phyloP scores from a whole-genome alignment of 2,329 filamentous ascomycete species.

The Hymenoscyphus linearis region DNA sequence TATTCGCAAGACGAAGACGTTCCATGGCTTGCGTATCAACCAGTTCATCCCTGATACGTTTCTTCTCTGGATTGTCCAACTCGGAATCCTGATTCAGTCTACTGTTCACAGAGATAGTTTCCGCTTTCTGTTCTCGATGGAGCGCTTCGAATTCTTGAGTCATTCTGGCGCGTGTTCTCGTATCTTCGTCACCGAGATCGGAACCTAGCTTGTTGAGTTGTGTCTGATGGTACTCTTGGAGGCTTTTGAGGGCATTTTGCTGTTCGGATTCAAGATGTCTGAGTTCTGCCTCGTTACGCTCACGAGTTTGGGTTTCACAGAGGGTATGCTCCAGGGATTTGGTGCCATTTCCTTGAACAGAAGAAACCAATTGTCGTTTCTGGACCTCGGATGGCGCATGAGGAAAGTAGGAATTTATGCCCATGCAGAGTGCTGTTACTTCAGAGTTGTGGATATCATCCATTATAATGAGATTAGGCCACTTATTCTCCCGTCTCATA shows the following conservation, averaged over 20 bases:
- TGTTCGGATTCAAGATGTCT: neutral
- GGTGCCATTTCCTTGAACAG: neutral
- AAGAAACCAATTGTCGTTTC: neutral
- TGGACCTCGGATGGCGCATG: neutral
- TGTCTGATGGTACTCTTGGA: neutral
- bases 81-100: neutral
- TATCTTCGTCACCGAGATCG: neutral
- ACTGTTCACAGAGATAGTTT: neutral
- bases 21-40: neutral
- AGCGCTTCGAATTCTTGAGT: neutral
- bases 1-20: neutral
- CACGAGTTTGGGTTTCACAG: neutral
- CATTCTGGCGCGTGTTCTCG: too few species aligned
- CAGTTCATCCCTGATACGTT: neutral
- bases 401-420: slow-evolving; percentile 9
- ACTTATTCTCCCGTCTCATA: neutral
- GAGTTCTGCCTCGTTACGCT: neutral
- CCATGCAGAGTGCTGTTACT: slow-evolving; percentile 14
- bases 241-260: neutral
- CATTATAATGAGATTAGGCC: slow-evolving; percentile 3
- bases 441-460: slow-evolving; percentile 15
- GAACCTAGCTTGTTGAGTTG: neutral
- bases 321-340: neutral
- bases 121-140: neutral
- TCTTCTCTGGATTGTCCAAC: neutral